Evolutionary conservation across 176 grass and related monocot genomes (phyloP), one percentile per base, ranked within the genome.

Genomic region (Phragmites australis): DNA sequence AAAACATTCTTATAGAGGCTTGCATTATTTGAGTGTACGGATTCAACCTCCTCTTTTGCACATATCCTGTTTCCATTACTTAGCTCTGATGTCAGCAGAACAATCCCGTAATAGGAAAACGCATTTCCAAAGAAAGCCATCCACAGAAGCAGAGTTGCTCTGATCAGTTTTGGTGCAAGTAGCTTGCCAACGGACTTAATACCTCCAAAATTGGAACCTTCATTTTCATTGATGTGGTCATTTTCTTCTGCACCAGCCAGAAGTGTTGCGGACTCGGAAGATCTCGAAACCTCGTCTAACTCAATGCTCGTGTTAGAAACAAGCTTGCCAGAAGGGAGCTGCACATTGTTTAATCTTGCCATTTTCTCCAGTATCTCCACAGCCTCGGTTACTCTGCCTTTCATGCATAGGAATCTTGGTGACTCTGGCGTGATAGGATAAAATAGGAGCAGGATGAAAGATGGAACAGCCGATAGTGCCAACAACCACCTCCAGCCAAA

Each of bases 101-200:
- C 95, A 66, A 98, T 98, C 44, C 95, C 95, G 40, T 98, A 98
- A 76, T 98, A 98, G 34, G 95, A 70, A 89, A 98, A 98, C 6
- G 92, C 92, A 83, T 98, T 94, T 39, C 95, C 92, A 56, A 98
- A 94, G 85, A 98, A 98, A 72, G 91, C 90, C 83, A 98, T 91
- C 95, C 95, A 98, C 25, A 98, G 83, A 79, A 98, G 95, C 42
- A 98, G 77, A 80, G 95, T 98, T 70, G 95, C 87, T 85, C 84
- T 88, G 23, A 94, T 9, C 69, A 93, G 58, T 68, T 88, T 98
- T 34, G 88, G 95, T 1, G 90, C 74, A 51, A 98, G 45, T 72
- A 98, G 88, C 65, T 76, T 93, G 18, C 57, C 84, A 61, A 98
- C 63, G 0, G 90, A 87, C 74, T 82, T 92, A 51, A 89, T 63